Evolutionary conservation across 768 basidiomycete genomes (phyloP), one percentile per base, ranked within the genome.

Genomic region (Serendipita sp.): DNA sequence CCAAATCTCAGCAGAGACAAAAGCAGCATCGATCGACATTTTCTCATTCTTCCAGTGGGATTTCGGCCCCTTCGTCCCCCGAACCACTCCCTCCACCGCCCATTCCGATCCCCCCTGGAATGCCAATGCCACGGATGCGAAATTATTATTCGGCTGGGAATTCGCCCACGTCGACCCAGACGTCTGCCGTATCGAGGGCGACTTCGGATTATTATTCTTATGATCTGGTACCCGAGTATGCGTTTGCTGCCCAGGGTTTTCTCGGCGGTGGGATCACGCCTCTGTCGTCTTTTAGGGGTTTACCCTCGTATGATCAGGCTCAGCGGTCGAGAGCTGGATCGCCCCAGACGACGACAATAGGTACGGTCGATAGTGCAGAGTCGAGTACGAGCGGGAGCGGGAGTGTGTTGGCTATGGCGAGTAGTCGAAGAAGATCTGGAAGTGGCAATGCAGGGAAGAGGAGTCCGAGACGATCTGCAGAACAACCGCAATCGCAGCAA

Each of bases 251-350:
- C 66, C 77, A 87, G 13, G 93, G 92, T 3, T 95, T 94, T 74
- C 79, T 94, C 31, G 93, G 93, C 4, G 82, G 80, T 3, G 92
- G 93, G 3, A 85, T 94, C n/a, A 84, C 87, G 8, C 92, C 95
- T 15, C 73, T 92, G 70, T 79, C 79, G 69, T 86, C 87, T 69
- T 78, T 86, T 76, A 77, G 76, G 31, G 91, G 88, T 3, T 71
- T 95, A 68, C 94, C 94, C 53, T 88, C 84, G 44, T 98, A 98
- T 68, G 91, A 90, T 68, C 91, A 91, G 70, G 81, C 81, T 4
- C 55, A 60, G 55, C 55, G 55, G 8, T 60, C 55, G 23, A 23
- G 55, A 27, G 33, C 55, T 8, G 34, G 55, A 23, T 60, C 55
- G 2, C 23, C 34, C 16, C 55, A 60, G 23, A 60, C 55, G 4